These are phyloP conservation scores for Tricholomella constricta DNA, from an alignment of 768 basidiomycete genomes.

Conservation along the genomic window DNA sequence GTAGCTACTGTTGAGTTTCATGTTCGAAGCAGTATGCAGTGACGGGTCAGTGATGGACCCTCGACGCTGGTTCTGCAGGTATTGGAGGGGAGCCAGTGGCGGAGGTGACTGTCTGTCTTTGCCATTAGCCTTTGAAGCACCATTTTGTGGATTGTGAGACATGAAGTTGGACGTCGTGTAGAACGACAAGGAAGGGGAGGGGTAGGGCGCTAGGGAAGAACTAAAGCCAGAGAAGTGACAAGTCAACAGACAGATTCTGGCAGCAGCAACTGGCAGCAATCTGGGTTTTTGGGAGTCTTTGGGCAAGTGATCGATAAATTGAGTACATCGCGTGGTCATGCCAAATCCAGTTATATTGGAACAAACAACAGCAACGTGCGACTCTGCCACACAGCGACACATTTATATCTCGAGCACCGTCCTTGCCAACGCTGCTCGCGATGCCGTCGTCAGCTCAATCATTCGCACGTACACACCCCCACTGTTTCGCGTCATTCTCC, in stretches of 20 bases:
- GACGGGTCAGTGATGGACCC: slow-evolving; percentile 86
- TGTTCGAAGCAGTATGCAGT: slow-evolving; percentile 57
- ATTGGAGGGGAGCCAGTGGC: slow-evolving; percentile 75
- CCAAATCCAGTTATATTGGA: slow-evolving; percentile 45
- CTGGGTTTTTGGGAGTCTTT: slow-evolving; percentile 3
- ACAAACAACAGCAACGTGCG: slow-evolving; percentile 31
- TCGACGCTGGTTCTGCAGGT: slow-evolving; percentile 77
- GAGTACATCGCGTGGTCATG: slow-evolving; percentile 30
- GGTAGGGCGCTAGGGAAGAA: slow-evolving; percentile 6
- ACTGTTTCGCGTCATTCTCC: slow-evolving; percentile 64
- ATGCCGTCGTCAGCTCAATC: slow-evolving; percentile 40
- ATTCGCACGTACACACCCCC: slow-evolving; percentile 41
- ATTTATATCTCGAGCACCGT: slow-evolving; percentile 25
- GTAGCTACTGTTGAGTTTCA: slow-evolving; percentile 28
- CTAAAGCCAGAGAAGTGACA: slow-evolving; percentile 5
- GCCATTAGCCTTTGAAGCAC: slow-evolving; percentile 22
- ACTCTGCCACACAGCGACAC: slow-evolving; percentile 23
- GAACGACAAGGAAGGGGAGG: slow-evolving; percentile 14
- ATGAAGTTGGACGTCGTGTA: slow-evolving; percentile 2
- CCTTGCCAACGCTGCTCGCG: slow-evolving; percentile 33
- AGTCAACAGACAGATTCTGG: slow-evolving; percentile 15
- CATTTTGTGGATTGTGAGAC: slow-evolving; percentile 19
- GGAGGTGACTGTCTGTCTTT: slow-evolving; percentile 51
- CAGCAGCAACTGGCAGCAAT: not conserved
- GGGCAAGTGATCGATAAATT: slow-evolving; percentile 28